Conservation (phyloP, 139 green algal species). For the Astrephomene gubernaculifera region DNA sequence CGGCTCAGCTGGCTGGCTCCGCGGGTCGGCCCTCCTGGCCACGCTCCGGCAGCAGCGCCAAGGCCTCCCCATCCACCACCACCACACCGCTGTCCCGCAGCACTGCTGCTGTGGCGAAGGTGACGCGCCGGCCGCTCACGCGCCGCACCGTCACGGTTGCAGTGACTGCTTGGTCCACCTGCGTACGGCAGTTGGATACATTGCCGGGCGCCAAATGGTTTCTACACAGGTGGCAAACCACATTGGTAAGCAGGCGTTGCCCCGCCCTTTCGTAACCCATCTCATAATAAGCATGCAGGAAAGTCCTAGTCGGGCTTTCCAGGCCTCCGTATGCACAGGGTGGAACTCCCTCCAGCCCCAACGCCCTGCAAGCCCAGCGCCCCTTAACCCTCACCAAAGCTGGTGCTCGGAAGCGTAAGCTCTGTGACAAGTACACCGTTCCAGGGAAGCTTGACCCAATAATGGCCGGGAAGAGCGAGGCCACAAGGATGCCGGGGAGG, state of each 20-base stretch:
- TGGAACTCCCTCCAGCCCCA: too few species aligned
- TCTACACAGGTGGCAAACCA: not conserved
- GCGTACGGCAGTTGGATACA: not conserved
- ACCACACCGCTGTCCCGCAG: not conserved
- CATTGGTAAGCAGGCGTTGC: not conserved
- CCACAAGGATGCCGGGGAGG: slow-evolving; percentile 81
- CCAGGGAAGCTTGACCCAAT: slow-evolving; percentile 78
- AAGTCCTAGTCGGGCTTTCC: too few species aligned
- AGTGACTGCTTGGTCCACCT: slow-evolving; percentile 19
- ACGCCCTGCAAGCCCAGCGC: too few species aligned
- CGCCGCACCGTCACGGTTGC: slow-evolving; percentile 13
- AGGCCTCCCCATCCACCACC: slow-evolving; percentile 41
- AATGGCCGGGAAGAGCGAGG: slow-evolving; percentile 81
- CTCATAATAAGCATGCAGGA: too few species aligned
- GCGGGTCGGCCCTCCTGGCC: not conserved
- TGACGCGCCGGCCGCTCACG: slow-evolving; percentile 18
- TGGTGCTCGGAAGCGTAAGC: slow-evolving; percentile 68
- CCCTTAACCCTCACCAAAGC: slow-evolving; percentile 49
- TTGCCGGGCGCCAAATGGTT: too few species aligned
- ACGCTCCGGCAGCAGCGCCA: slow-evolving; percentile 34
- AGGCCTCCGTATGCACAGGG: too few species aligned
- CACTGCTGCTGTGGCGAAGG: slow-evolving; percentile 31
- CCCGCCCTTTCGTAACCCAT: too few species aligned
- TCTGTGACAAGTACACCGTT: slow-evolving; percentile 77
- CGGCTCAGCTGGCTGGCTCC: not conserved